Conservation (phyloP, 148 eudicot species). For the Nepenthes gracilis region DNA sequence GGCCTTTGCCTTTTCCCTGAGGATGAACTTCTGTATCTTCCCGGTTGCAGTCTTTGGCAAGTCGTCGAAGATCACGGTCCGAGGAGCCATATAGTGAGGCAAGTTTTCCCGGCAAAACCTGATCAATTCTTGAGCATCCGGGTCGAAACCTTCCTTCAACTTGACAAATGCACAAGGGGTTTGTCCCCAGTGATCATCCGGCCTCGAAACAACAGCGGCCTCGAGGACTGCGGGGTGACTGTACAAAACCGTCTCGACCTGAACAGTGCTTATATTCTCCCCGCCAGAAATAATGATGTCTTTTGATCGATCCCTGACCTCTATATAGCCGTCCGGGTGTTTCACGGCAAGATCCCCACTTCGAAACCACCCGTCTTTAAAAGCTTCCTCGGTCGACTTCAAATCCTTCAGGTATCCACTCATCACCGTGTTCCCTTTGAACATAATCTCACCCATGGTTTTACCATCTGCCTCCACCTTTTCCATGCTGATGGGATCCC, state of each 20-base stretch:
- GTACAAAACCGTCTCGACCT: conserved; percentile 45
- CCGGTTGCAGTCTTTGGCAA: conserved; percentile 58
- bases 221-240: conserved; percentile 55
- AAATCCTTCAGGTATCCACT: conserved; percentile 47
- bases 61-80: conserved; percentile 33
- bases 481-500: conserved; percentile 39
- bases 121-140: conserved; percentile 26
- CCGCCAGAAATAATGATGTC: conserved; percentile 63
- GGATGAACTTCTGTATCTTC: conserved; percentile 54
- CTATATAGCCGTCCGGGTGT: conserved; percentile 45
- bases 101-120: conserved; percentile 26
- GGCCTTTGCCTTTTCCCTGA: conserved; percentile 38
- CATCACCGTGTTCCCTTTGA: conserved; percentile 67
- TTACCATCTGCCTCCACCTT: conserved; percentile 38
- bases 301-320: conserved; percentile 50
- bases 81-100: conserved; percentile 46
- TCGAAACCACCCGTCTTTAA: conserved; percentile 51
- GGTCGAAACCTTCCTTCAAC: conserved; percentile 32
- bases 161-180: conserved; percentile 65
- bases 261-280: conserved; percentile 59
- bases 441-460: conserved; percentile 54
- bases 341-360: conserved; percentile 53
- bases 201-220: conserved; percentile 58
- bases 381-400: conserved; percentile 38
- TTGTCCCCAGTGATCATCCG: conserved; percentile 65